Evolutionary conservation across 2,329 filamentous ascomycete species (phyloP).

Genomic region (Colletotrichum higginsianum): DNA sequence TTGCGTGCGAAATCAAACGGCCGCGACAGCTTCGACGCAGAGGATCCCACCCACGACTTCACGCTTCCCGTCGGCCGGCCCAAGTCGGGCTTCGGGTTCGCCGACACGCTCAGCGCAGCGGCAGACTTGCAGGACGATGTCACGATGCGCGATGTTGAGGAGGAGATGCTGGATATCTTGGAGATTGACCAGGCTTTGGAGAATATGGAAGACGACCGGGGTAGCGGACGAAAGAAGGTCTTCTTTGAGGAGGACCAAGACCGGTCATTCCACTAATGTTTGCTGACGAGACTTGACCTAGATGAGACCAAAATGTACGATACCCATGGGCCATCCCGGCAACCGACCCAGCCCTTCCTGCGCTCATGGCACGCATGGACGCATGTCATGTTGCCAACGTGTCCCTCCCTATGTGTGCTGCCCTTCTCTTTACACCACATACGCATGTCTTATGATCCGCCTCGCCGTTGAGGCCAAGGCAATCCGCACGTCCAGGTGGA

Average conservation of each 20-base stretch:
- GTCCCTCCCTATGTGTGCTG: conserved; percentile 10
- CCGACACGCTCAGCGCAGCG: conserved; percentile 65
- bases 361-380: conserved; percentile 19
- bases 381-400: conserved; percentile 31
- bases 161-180: conserved; percentile 76
- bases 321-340: conserved; percentile 50
- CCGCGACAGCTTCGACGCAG: conserved; percentile 33
- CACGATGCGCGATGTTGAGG: conserved; percentile 68
- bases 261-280: conserved; percentile 27
- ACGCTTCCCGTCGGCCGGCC: conserved; percentile 48
- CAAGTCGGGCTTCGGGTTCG: conserved; percentile 64
- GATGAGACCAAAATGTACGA: conserved; percentile 52
- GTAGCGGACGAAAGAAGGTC: conserved; percentile 65
- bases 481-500: conserved; percentile 81
- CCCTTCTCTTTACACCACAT: conserved; percentile 20
- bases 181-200: conserved; percentile 74
- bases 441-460: neutral
- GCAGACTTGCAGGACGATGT: conserved; percentile 67
- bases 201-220: conserved; percentile 66
- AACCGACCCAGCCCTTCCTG: neutral
- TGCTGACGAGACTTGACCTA: conserved; percentile 39
- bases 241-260: conserved; percentile 61
- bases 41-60: conserved; percentile 44
- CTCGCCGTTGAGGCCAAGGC: conserved; percentile 21
- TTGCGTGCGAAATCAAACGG: conserved; percentile 27